Evolutionary conservation across 1,284 basidiomycete genomes (phyloP), one percentile per base, ranked within the genome.

Genomic region (Phenoliferia sp.): DNA sequence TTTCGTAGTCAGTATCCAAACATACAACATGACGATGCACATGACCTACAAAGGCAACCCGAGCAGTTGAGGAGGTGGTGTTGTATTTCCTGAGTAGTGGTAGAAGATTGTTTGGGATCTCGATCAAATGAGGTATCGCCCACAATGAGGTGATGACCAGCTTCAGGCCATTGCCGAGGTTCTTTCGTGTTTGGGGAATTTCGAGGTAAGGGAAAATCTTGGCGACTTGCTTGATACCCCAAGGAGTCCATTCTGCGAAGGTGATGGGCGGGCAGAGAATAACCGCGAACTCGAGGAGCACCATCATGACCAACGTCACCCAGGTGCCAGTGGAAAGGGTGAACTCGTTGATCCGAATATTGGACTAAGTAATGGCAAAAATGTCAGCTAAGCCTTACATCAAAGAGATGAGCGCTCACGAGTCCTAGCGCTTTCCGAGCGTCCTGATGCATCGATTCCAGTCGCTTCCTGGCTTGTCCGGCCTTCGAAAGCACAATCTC

Each of bases 401-500:
- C n/a, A n/a, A n/a, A n/a, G 16, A 35, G 31, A 54, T 7, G 28
- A 39, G 5, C n/a, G n/a, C 69, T 36, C 22, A 70, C 69, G 3
- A 66, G 44, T 16, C 67, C 69, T 10, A 70, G 52, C 28, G 16
- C 32, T 6, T 35, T 22, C 48, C 54, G 44, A 16, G 69, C 67
- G 26, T 65, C 64, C 33, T 54, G 29, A 34, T 70, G 69, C 67
- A 70, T 69, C 44, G 50, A 39, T 54, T 64, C 69, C 32, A 70
- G 35, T 16, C 69, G 32, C 34, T 61, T 65, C 50, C 69, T 44
- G 59, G 69, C 69, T 57, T 70, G 54, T 0, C 69, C 69, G 2
- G 69, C 57, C 48, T 52, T 19, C 39, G 39, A 44, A 22, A 26
- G 48, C 22, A 52, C 48, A 19, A 22, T 26, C 48, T 12, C 12